phyloP scores from a whole-genome alignment of 305 asterid genomes.

The Stenogyne calaminthoides region DNA sequence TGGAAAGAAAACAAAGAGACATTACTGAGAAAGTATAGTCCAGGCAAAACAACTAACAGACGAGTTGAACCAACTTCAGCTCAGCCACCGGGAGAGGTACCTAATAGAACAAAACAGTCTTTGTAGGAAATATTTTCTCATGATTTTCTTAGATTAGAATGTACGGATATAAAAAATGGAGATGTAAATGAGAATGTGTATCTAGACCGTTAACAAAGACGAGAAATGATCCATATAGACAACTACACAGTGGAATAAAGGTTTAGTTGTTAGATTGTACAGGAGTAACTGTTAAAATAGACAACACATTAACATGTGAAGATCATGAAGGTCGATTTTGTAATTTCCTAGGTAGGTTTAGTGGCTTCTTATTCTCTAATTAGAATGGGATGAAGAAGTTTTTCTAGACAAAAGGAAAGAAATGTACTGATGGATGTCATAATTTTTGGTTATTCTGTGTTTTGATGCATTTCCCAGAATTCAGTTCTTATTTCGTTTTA shows the following conservation, averaged over 20 bases:
- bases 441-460: neutral
- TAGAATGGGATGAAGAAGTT: neutral
- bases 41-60: constrained; percentile 32
- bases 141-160: neutral
- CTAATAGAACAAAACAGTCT: constrained; percentile 35
- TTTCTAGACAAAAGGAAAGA: constrained; percentile 10
- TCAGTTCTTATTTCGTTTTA: neutral
- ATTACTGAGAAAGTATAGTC: constrained; percentile 48
- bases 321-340: constrained; percentile 6
- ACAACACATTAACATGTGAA: neutral
- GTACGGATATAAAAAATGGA: neutral
- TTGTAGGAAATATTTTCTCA: constrained; percentile 29
- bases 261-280: neutral
- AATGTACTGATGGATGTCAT: neutral
- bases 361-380: neutral
- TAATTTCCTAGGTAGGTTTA: neutral
- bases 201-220: neutral
- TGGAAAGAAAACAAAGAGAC: constrained; percentile 71
- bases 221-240: neutral
- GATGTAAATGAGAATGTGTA: neutral
- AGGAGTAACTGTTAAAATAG: constrained; percentile 15
- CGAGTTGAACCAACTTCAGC: constrained; percentile 30
- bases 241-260: neutral
- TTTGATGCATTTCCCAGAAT: neutral
- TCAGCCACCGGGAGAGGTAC: constrained; percentile 45